Evolutionary conservation across 2,329 filamentous ascomycete species (phyloP), one percentile per base, ranked within the genome.

Genomic region (Trichoderma endophyticum): DNA sequence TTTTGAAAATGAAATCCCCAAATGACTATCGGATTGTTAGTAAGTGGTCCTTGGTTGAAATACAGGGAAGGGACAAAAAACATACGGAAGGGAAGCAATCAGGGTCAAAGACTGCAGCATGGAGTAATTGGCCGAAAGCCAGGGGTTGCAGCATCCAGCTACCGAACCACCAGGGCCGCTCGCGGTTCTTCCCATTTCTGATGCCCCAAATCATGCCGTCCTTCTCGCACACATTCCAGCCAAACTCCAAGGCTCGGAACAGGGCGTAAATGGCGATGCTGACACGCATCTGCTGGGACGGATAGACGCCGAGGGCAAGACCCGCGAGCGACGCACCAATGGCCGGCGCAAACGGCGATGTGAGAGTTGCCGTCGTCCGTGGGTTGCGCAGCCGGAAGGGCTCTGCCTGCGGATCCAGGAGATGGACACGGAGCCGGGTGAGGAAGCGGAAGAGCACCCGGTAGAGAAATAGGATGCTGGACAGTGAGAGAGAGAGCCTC

Each of bases 381-480:
- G 95, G 95, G 77, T 98, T 98, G 69, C 95, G 91, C 71, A 87
- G 85, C 15, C 94, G 89, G 82, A 98, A 98, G 0, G 93, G 91
- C 70, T 88, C 87, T 1, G 95, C 94, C 71, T 93, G 89, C n/a
- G 93, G 88, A 43, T 92, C 91, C 56, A 97, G 89, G 4, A 99
- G 86, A 74, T 94, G 93, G 1, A 88, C 86, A 62, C 95, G 91
- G 57, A 98, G 84, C 32, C 93, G 89, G 30, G 89, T 88, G 77
- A 98, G 93, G 85, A 98, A 97, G 72, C 95, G 93, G 83, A 95
- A 94, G 30, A 98, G 89, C 1, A 97, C 86, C 34, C 96, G 90
- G 80, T 99, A 96, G 73, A 97, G 89, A 57, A 98, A 89, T 24
- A 98, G 87, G 74, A 98, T 94, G 3, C 93, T 88, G 18, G 94